Percentiles rank a stretch among this genome's conserved stretches.
Conservation (phyloP, 345 rosid species). For the Aegle marmelos region DNA sequence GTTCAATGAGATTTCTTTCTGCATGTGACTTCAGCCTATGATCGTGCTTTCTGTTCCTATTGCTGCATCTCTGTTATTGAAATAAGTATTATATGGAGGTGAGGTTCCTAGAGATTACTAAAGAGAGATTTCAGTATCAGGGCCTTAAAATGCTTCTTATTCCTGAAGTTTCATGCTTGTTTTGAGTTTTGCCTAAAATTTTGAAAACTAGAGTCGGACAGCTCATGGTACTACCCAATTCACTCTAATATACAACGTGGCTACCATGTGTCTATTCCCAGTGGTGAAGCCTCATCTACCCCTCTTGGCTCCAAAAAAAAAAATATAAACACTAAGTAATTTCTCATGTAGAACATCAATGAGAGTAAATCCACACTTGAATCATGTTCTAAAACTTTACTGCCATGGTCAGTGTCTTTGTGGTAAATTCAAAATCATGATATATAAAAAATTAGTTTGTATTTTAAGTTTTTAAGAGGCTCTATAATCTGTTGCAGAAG, state of each 20-base stretch:
- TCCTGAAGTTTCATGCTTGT: neutral
- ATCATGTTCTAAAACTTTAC: neutral
- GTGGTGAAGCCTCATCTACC: neutral
- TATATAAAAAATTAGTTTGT: neutral
- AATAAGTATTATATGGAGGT: neutral
- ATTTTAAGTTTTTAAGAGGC: neutral
- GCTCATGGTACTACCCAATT: neutral
- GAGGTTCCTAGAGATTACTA: neutral
- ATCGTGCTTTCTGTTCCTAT: neutral
- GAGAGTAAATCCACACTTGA: neutral
- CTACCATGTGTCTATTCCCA: neutral
- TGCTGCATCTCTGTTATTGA: neutral
- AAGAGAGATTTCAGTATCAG: neutral
- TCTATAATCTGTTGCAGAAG: no score
- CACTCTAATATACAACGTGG: neutral
- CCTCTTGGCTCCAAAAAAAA: no score
- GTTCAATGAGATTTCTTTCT: neutral
- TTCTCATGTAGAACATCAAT: neutral
- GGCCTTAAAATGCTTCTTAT: neutral
- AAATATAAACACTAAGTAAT: no score
- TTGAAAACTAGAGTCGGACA: neutral
- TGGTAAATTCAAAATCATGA: neutral
- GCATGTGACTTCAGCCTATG: neutral
- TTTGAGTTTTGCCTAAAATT: neutral
- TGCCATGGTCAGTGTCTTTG: neutral